phyloP scores from a whole-genome alignment of 2,329 filamentous ascomycete genomes.

The Chrysosporium keratinophilum region DNA sequence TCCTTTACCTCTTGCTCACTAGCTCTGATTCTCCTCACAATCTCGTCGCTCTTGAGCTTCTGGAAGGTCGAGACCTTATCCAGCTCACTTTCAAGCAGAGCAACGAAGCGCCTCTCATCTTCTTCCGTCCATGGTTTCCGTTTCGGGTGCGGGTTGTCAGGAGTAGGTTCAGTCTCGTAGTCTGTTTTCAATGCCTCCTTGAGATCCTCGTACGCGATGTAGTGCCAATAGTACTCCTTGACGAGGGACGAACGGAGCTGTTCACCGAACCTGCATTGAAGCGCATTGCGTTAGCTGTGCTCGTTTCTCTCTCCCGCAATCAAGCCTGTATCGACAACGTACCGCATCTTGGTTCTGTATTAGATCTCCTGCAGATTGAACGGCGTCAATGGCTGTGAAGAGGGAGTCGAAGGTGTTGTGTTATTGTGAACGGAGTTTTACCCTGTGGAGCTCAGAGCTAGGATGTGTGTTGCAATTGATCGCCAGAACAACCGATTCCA shows the following conservation, averaged over 20 bases:
- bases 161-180: slow-evolving; percentile 45
- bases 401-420: background rate
- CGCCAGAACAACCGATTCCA: background rate
- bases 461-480: background rate
- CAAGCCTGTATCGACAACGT: background rate
- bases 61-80: slow-evolving; percentile 98
- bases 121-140: slow-evolving; percentile 74
- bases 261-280: slow-evolving; percentile 66
- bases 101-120: slow-evolving; percentile 80
- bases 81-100: slow-evolving; percentile 76
- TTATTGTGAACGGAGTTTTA: background rate
- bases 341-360: slow-evolving; percentile 3
- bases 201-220: slow-evolving; percentile 92
- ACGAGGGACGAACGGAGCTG: slow-evolving; percentile 93
- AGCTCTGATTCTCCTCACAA: slow-evolving; percentile 75
- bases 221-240: slow-evolving; percentile 95
- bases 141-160: slow-evolving; percentile 38
- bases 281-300: background rate
- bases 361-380: background rate
- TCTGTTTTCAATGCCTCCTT: slow-evolving; percentile 75
- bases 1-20: slow-evolving; percentile 84
- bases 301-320: background rate
- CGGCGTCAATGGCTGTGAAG: background rate
- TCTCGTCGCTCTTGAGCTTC: slow-evolving; percentile 93
- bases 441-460: background rate